Base-by-base conservation (phyloP, 257 asterid species). In the Solanum chiquidenum region DNA sequence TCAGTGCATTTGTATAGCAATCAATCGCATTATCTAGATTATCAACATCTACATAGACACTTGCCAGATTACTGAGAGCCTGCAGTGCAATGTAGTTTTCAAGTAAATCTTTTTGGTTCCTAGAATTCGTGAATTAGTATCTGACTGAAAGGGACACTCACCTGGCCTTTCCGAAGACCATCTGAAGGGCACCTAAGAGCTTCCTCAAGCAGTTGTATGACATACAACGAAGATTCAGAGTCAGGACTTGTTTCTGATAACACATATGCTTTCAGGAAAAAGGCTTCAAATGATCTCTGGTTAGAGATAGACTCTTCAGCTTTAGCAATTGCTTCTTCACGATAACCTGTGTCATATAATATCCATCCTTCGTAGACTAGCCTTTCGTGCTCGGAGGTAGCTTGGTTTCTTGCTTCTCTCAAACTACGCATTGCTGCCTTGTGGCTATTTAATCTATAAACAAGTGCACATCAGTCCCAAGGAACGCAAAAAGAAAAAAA, bases 181-280 rank as follows among this genome's bases (percentile, higher is more conserved):
- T 97, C 99, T 27, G 99, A 97, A 5, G 98, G 99, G 89, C 99
- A 97, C 91, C 98, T 93, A 74, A 97, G 98, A 89, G 99, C 98
- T 92, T 97, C 99, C 90, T 95, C 98, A 34, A 97, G 95, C 88
- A 97, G 95, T 87, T 93, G 86, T 88, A 97, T 95, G n/a, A 97
- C 97, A 87, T 96, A 94, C 88, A 86, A 85, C 6, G 96, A 95
- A 69, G 99, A 93, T 77, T 95, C 96, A 9, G 94, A 86, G 90
- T 96, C 96, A 1, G 92, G 92, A 20, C 93, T 94, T 40, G 94
- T 91, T 92, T 97, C 99, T 55, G 98, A 95, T 64, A 97, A 90
- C 88, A 96, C 93, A 88, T 92, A 96, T 40, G 98, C 99, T 93
- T 97, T 97, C 21, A 97, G 91, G 92, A 97, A 97, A 91, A 91